These are phyloP conservation scores for Eucalyptus marginata DNA, from an alignment of 345 rosid genomes.

Conservation along the genomic window DNA sequence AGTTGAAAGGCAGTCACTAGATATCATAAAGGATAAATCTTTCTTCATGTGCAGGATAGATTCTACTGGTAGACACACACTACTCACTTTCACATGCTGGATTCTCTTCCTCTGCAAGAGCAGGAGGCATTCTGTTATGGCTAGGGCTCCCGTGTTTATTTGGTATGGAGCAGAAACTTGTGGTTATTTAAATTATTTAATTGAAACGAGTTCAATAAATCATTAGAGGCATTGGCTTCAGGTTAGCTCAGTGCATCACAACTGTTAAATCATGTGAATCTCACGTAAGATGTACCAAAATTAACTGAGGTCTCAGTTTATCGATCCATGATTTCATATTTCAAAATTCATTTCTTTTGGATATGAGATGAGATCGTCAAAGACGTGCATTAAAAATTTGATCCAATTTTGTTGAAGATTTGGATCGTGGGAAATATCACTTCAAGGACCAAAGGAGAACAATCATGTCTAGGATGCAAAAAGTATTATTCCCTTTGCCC, in stretches of 20 bases:
- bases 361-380: neutral
- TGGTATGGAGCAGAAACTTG: neutral
- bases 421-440: neutral
- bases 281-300: neutral
- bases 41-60: neutral
- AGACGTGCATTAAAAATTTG: fast-evolving
- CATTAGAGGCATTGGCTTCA: neutral
- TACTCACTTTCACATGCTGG: neutral
- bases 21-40: neutral
- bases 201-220: neutral
- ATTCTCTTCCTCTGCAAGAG: neutral
- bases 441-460: neutral
- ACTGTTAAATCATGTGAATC: fast-evolving
- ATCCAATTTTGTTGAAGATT: too few relatives aligned
- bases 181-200: neutral
- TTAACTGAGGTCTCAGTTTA: neutral
- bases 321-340: neutral
- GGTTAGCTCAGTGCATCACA: fast-evolving
- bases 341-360: neutral
- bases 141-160: neutral
- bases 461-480: neutral
- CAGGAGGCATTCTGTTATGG: neutral
- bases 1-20: neutral
- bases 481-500: fast-evolving
- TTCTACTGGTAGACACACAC: too few relatives aligned